Evolutionary conservation across 176 grass and related monocot species (phyloP), one percentile per base, ranked within the genome.

Genomic region (Zizania latifolia): DNA sequence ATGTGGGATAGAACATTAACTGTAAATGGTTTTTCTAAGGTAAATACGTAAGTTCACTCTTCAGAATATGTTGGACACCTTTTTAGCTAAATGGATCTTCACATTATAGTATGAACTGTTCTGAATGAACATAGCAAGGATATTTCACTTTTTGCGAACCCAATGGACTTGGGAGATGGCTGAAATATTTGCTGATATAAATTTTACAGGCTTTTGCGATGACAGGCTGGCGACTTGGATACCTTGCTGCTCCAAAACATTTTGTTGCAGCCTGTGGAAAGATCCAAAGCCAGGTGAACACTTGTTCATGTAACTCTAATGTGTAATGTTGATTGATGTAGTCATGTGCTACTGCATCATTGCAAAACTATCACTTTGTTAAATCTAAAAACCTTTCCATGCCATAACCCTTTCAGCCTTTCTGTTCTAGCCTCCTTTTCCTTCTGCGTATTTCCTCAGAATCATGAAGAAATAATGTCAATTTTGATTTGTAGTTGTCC

Each of bases 1-100:
- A 93, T 93, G 90, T 90, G 79, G 33, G 81, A 90, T 45, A 84
- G 87, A 87, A 93, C 90, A 65, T 79, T 90, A 45, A 93, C 84
- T 59, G 78, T 93, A 41, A 90, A 93, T 69, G 81, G 68, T 65
- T 93, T 93, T 79, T 90, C 91, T 61, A 93, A 90, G 87, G 87
- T 93, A 82, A 24, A 37, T 65, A 53, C 54, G 43, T 78, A 4
- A 37, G 8, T 44, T 55, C 17, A 43, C 27, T 87, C 32, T 23
- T 19, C 23, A 19, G n/a, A 71, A 50, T 59, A 36, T 43, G 24
- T 69, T 6, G 4, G 19, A 9, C 13, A 2, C 55, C 13, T 32
- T 9, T 13, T n/a, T 34, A 79, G 16, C 37, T 44, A 4, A 55
- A 57, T 69, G 17, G 51, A 44, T 69, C 0, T 15, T 41, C 27